Conservation (phyloP, 139 green algal genomes). For the Micromonas pusilla region DNA sequence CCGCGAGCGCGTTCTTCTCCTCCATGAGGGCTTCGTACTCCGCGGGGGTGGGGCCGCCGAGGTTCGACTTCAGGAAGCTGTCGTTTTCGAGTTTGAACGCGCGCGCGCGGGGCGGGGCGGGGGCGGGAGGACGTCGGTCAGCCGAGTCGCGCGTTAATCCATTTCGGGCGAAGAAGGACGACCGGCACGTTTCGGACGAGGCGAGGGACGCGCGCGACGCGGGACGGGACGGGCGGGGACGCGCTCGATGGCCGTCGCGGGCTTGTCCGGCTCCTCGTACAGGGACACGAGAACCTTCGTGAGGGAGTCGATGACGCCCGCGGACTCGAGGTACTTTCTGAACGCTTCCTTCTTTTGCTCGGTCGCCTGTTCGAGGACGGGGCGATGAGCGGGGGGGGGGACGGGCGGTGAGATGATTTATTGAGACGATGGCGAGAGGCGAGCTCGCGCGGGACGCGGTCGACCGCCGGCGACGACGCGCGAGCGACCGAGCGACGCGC, state of each 20-base stretch:
- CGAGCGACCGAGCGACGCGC: no score
- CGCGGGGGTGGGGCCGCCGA: constrained; percentile 54
- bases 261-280: constrained; percentile 68
- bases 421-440: no score
- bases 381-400: no score
- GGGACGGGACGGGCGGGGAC: not conserved
- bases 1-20: constrained; percentile 47
- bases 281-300: constrained; percentile 66
- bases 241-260: constrained; percentile 50
- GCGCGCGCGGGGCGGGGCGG: not conserved
- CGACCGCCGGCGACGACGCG: no score
- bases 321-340: constrained; percentile 62
- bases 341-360: constrained; percentile 62
- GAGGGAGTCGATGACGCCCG: constrained; percentile 62
- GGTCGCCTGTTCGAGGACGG: constrained; percentile 22
- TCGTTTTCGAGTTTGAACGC: not conserved
- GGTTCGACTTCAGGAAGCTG: constrained; percentile 57
- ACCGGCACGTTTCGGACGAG: not conserved
- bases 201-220: not conserved
- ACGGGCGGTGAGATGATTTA: no score
- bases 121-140: not conserved
- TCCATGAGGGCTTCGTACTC: constrained; percentile 51
- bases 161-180: not conserved
- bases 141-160: not conserved
- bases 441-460: no score